Base-by-base conservation (phyloP, 2,329 filamentous ascomycete species). In the Alternaria burnsii region DNA sequence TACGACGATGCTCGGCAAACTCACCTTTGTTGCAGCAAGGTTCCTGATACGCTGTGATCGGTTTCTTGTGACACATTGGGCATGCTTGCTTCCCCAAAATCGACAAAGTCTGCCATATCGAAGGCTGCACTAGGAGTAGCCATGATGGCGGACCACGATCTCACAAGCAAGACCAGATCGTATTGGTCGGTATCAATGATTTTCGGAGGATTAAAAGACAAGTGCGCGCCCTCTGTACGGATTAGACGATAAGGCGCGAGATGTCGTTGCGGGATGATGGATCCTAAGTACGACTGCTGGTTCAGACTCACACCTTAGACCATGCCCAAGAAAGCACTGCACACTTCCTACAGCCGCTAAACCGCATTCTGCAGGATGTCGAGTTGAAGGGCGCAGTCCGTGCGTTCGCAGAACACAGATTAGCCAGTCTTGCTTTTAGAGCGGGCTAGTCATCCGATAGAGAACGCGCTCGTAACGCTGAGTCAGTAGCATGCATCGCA, bases 81-180 rank as follows among this genome's bases (percentile, higher is more conserved):
- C 59, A 75, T 70, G 34, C 75, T 68, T n/a, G 77, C 75, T 61
- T 78, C 73, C n/a, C 72, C 72, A 52, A 79, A 79, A 65, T 79
- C 77, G 66, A 79, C 79, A 62, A 74, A 78, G 50, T 76, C 71
- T 12, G 69, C 71, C 70, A 79, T 77, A 55, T 77, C 72, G 36
- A 76, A 69, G 24, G 63, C 50, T 20, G 59, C 62, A 59, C 66
- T 71, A 42, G 72, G 66, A 36, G 66, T 67, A 61, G 67, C 67
- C 75, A 77, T 77, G 53, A 38, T 66, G 62, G 52, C 44, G 36
- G 52, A 30, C 48, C 58, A 52, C 34, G 24, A 42, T 36, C 30
- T 36, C 30, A 52, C 57, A 56, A 24, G 38, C 57, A 59, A 40
- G 12, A 24, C 18, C 24, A 26, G n/a, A 47, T 41, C 20, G 38